These are phyloP conservation scores for Peterozyma toletana DNA, from an alignment of 805 yeast species.

Conservation along the genomic window DNA sequence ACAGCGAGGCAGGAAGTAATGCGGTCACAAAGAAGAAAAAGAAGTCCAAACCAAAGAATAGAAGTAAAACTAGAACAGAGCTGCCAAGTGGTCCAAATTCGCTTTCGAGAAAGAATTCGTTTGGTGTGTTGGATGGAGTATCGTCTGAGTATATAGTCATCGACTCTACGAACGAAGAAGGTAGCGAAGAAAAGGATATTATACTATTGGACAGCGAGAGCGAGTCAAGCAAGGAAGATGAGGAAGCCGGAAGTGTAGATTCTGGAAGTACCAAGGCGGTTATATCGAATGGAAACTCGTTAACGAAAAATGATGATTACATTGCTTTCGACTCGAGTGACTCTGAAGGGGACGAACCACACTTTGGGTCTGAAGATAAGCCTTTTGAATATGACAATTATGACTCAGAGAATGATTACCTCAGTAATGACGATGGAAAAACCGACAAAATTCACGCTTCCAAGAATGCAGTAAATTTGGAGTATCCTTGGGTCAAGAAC, in stretches of 20 bases:
- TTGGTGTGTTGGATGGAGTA: slow-evolving; percentile 7
- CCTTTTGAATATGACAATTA: slow-evolving; percentile 12
- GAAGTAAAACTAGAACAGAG: too few relatives aligned
- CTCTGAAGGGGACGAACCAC: slow-evolving; percentile 25
- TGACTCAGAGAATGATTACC: slow-evolving; percentile 29
- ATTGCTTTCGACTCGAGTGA: slow-evolving; percentile 43
- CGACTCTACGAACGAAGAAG: slow-evolving; percentile 8
- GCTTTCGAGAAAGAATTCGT: slow-evolving; percentile 7
- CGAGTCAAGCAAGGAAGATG: neutral
- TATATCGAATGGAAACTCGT: slow-evolving; percentile 19
- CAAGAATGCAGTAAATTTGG: slow-evolving; percentile 22
- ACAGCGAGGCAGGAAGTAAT: neutral
- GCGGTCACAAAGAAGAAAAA: neutral
- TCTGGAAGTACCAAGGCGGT: slow-evolving; percentile 1
- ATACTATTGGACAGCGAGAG: slow-evolving; percentile 3
- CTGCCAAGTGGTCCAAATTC: too few relatives aligned
- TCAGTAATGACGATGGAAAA: slow-evolving; percentile 36
- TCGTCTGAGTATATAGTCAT: slow-evolving; percentile 5
- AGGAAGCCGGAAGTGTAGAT: slow-evolving; percentile 2
- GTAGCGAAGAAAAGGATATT: slow-evolving; percentile 6
- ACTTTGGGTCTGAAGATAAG: slow-evolving; percentile 8
- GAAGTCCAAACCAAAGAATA: neutral
- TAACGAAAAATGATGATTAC: slow-evolving; percentile 41
- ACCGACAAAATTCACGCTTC: slow-evolving; percentile 17
- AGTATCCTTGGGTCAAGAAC: slow-evolving; percentile 71